Evolutionary conservation across 1,284 basidiomycete genomes (phyloP), one percentile per base, ranked within the genome.

Genomic region (Phellinidium pouzarii): DNA sequence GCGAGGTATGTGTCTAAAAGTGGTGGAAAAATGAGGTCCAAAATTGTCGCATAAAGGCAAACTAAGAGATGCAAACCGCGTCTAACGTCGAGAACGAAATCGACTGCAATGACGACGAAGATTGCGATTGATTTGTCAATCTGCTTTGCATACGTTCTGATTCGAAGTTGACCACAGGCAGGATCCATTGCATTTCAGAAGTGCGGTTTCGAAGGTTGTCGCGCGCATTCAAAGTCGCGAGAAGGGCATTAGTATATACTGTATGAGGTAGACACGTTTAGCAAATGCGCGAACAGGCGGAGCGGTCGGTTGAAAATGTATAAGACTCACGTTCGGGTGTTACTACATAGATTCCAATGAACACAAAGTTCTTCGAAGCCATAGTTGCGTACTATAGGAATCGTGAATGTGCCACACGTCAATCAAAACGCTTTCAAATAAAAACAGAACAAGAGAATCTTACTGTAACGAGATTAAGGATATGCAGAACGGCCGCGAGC

Each of bases 191-290:
- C n/a, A n/a, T n/a, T n/a, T n/a, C n/a, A n/a, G n/a, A n/a, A n/a
- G n/a, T n/a, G n/a, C n/a, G n/a, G n/a, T n/a, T n/a, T 34, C 51
- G 51, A 20, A 52, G 51, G 6, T 11, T n/a, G 4, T 52, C 36
- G 43, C 51, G 51, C n/a, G 51, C 51, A 20, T 52, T 52, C 19
- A 52, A 29, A 8, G 51, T 52, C 20, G 31, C 51, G 20, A 52
- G 51, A 3, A 52, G 44, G n/a, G 51, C 44, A 52, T 52, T 52
- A 6, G 44, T 38, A 20, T 52, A 46, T 12, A 52, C 51, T 52
- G 37, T n/a, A n/a, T n/a, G n/a, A n/a, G n/a, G n/a, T n/a, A 20
- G 14, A 52, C 2, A 25, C n/a, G 5, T 14, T 26, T 7, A 31
- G 4, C 20, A 9, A 5, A 48, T 14, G 17, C 20, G 34, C 9